Evolutionary conservation across 139 green algal species (phyloP).

Genomic region (Tetradesmus lagerheimii): DNA sequence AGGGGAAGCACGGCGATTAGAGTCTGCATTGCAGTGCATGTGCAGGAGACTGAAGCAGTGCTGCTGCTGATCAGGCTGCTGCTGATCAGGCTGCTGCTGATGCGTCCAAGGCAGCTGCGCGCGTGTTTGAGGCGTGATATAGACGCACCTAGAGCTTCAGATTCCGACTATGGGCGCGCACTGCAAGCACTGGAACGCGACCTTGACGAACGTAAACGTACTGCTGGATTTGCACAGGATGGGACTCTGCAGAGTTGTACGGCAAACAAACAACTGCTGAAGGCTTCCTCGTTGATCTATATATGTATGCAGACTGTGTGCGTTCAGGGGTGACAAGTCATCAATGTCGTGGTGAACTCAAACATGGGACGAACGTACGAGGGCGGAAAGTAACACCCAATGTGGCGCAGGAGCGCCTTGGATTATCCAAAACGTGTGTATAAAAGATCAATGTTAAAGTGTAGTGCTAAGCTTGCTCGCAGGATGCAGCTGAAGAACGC

Average conservation of each 20-base stretch:
- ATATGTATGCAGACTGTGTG: constrained; percentile 1
- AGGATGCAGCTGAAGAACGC: too few species aligned
- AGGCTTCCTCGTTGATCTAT: not conserved
- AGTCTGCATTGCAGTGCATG: not conserved
- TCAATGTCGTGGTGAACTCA: not conserved
- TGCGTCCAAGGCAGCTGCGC: not conserved
- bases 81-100: not conserved
- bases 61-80: not conserved
- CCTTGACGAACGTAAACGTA: not conserved
- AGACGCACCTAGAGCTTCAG: not conserved
- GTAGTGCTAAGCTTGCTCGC: too few species aligned
- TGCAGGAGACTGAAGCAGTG: not conserved
- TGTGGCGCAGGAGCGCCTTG: not conserved
- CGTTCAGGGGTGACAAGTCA: not conserved
- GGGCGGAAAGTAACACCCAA: not conserved
- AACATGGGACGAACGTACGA: not conserved
- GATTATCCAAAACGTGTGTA: too few species aligned
- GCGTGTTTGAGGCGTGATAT: not conserved
- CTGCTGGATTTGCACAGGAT: not conserved
- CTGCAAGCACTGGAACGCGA: not conserved
- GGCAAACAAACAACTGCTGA: not conserved
- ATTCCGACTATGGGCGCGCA: not conserved
- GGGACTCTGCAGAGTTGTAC: not conserved
- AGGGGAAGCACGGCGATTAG: not conserved
- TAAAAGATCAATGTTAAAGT: too few species aligned